These are phyloP conservation scores for Yamadazyma songkhlaensis DNA, from an alignment of 1,139 yeast genomes.

Conservation along the genomic window DNA sequence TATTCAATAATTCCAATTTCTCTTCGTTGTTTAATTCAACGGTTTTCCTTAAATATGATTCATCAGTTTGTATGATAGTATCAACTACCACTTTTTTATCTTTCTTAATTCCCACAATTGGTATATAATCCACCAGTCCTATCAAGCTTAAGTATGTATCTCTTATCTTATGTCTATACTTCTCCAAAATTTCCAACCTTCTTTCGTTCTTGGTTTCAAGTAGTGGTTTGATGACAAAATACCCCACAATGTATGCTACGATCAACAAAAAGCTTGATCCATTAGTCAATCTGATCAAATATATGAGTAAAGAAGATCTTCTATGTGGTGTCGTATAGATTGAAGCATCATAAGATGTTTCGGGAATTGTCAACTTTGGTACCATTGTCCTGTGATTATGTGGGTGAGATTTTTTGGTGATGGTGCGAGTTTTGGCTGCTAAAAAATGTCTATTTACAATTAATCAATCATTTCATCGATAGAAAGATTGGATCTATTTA, in stretches of 20 bases:
- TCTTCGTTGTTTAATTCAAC: constrained; percentile 12
- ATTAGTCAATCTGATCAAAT: constrained; percentile 31
- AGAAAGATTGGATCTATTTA: background rate
- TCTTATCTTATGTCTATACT: constrained; percentile 30
- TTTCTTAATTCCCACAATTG: constrained; percentile 36
- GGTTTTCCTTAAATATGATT: constrained; percentile 18
- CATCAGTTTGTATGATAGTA: constrained; percentile 37
- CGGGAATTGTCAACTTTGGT: constrained; percentile 43
- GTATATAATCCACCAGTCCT: constrained; percentile 37
- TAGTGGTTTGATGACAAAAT: constrained; percentile 35
- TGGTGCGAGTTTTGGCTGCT: background rate
- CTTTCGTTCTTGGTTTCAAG: constrained; percentile 30
- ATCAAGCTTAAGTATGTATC: constrained; percentile 37
- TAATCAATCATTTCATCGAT: constrained; percentile 6
- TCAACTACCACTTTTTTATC: constrained; percentile 33
- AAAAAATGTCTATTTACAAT: background rate
- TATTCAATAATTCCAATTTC: constrained; percentile 16
- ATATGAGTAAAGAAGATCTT: constrained; percentile 27
- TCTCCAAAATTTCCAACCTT: constrained; percentile 34
- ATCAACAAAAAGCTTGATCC: constrained; percentile 34
- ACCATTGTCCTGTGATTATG: constrained; percentile 11
- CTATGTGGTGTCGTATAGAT: constrained; percentile 20
- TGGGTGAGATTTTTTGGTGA: background rate
- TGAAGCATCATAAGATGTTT: constrained; percentile 37
- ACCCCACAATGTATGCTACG: constrained; percentile 30